Conservation (phyloP, 495 filamentous ascomycete species). For the Achaetomiella virescens region DNA sequence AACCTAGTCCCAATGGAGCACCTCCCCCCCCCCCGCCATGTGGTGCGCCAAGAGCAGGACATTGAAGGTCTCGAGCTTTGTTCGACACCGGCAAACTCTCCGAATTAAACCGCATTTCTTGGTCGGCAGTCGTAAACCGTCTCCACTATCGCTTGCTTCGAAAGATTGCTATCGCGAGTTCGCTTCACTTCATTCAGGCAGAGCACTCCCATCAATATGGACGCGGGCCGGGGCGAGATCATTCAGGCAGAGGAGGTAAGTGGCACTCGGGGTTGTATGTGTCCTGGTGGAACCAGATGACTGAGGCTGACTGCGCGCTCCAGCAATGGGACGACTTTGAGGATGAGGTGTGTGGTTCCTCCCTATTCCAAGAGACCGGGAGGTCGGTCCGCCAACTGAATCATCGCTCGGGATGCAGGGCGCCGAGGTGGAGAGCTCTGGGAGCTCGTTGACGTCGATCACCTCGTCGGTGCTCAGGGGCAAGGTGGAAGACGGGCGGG, state of each 20-base stretch:
- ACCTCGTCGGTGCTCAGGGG: conserved; percentile 18
- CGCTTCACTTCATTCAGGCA: not conserved
- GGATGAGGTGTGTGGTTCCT: conserved; percentile 2
- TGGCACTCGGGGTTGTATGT: not conserved
- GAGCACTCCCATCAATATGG: not conserved
- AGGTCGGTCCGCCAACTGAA: not conserved
- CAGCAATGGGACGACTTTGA: conserved; percentile 1
- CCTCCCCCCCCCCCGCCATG: too few species aligned
- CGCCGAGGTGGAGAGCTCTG: conserved; percentile 8
- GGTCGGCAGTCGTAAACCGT: not conserved
- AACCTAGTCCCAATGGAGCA: conserved; percentile 1
- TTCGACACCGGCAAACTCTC: not conserved
- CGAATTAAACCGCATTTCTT: not conserved
- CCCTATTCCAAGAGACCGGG: not conserved
- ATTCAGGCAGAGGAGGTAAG: conserved; percentile 5
- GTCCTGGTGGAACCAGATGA: not conserved
- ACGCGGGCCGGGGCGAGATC: too few species aligned
- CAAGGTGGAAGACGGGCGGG: conserved; percentile 18
- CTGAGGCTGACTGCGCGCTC: not conserved
- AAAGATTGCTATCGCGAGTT: not conserved
- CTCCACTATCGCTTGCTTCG: not conserved
- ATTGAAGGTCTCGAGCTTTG: not conserved
- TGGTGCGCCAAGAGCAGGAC: not conserved
- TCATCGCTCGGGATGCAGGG: not conserved
- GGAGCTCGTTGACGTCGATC: conserved; percentile 14